A percentile compares a stretch with the other conserved stretches of the same genome.
Evolutionary conservation across 2,329 filamentous ascomycete genomes (phyloP).

Genomic region (Tolypocladium guangdongense): DNA sequence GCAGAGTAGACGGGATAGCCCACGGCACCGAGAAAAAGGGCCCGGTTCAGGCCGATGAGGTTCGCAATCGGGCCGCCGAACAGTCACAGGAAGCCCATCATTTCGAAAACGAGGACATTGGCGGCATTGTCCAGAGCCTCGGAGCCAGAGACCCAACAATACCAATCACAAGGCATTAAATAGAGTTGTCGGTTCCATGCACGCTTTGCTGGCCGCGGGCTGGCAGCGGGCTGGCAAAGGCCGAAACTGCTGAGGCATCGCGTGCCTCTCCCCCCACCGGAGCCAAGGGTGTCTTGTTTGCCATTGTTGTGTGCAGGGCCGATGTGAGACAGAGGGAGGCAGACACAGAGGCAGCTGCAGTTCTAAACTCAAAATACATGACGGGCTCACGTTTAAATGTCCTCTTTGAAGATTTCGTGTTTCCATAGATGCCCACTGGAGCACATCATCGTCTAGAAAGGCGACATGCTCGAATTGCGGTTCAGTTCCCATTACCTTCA

Average conservation of each 20-base stretch:
- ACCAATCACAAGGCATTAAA: constrained; percentile 44
- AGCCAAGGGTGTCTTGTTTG: not conserved
- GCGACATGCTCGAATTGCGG: not conserved
- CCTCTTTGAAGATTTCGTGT: not conserved
- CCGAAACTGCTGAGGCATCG: not conserved
- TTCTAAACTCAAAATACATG: too few species aligned
- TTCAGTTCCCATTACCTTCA: not conserved
- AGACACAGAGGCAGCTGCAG: too few species aligned
- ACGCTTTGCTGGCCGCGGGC: too few species aligned
- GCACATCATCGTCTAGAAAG: not conserved
- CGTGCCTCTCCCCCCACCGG: not conserved
- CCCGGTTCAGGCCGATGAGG: constrained; percentile 34
- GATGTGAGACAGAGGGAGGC: too few species aligned
- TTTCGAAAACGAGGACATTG: constrained; percentile 36
- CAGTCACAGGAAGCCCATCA: constrained; percentile 34
- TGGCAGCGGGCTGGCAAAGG: not conserved
- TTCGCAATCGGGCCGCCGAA: constrained; percentile 37
- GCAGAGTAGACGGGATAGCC: constrained; percentile 38
- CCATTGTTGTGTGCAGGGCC: not conserved
- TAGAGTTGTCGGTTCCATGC: constrained; percentile 39
- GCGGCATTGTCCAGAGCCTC: constrained; percentile 42
- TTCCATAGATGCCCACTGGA: not conserved
- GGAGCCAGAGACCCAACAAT: constrained; percentile 39
- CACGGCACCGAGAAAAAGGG: constrained; percentile 30
- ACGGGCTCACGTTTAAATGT: too few species aligned